Conservation (phyloP, 1,284 basidiomycete species). For the Anthracocystis panici-leucophaei region DNA sequence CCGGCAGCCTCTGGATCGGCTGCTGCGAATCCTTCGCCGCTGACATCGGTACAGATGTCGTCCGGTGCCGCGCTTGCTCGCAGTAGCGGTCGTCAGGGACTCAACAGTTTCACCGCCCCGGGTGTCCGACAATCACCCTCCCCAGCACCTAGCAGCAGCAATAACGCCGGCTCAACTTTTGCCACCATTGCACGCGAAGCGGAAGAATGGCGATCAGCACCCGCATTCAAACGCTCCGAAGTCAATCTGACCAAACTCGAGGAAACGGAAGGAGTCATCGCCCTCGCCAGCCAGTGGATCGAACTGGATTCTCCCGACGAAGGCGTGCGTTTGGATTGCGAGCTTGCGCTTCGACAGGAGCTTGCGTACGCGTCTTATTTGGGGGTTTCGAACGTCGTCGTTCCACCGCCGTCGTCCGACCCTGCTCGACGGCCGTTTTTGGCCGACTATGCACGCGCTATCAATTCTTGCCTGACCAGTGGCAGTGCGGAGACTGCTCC, state of each 20-base stretch:
- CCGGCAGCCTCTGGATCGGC: slow-evolving; percentile 18
- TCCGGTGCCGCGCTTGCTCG: slow-evolving; percentile 43
- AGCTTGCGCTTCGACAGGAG: slow-evolving; percentile 93
- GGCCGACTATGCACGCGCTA: slow-evolving; percentile 89
- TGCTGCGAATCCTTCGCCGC: slow-evolving; percentile 13
- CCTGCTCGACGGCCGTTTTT: slow-evolving; percentile 76
- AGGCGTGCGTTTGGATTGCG: slow-evolving; percentile 94
- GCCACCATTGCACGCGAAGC: slow-evolving; percentile 74
- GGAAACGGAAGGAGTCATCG: slow-evolving; percentile 83
- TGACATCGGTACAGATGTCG: slow-evolving; percentile 21
- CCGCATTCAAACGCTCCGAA: slow-evolving; percentile 84
- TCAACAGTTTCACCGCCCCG: slow-evolving; percentile 26
- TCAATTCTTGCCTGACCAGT: slow-evolving; percentile 70
- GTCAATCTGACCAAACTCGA: slow-evolving; percentile 88
- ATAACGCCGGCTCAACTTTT: slow-evolving; percentile 9
- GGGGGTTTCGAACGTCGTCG: slow-evolving; percentile 83
- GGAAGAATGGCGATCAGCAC: slow-evolving; percentile 87
- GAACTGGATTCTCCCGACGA: slow-evolving; percentile 93
- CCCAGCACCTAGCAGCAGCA: slow-evolving; percentile 14
- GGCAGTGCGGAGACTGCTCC: slow-evolving; percentile 58
- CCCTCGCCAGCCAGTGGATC: slow-evolving; percentile 90
- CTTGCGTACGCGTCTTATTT: slow-evolving; percentile 92
- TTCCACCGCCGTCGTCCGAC: slow-evolving; percentile 86
- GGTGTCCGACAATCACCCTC: slow-evolving; percentile 27
- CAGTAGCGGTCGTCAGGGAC: slow-evolving; percentile 55